Percentiles rank a stretch among this genome's conserved stretches.
Evolutionary conservation across 495 filamentous ascomycete genomes (phyloP).

Genomic region (Tuber calosporum): DNA sequence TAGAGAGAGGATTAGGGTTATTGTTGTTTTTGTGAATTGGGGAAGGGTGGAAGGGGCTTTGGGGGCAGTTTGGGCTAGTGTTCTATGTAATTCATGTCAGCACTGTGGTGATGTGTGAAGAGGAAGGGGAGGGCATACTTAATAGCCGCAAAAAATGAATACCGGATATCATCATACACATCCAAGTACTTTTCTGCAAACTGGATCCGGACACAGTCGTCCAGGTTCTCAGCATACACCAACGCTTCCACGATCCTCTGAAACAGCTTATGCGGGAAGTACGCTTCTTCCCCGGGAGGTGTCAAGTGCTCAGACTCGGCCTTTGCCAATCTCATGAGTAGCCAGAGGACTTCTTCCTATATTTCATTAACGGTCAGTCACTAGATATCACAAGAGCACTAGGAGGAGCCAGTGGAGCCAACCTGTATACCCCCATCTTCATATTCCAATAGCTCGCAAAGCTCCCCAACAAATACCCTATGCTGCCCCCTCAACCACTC

Average conservation of each 20-base stretch:
- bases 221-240: conserved; percentile 50
- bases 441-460: conserved; percentile 52
- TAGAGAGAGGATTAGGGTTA: conserved; percentile 59
- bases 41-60: conserved; percentile 8
- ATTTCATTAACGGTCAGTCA: conserved; percentile 43
- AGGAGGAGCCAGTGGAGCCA: conserved; percentile 20
- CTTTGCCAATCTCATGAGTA: conserved; percentile 78
- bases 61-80: conserved; percentile 16
- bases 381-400: conserved; percentile 15
- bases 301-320: conserved; percentile 60
- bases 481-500: conserved; percentile 72
- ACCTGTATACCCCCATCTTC: conserved; percentile 46
- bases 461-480: conserved; percentile 56
- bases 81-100: not conserved
- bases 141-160: conserved; percentile 64
- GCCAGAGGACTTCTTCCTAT: conserved; percentile 48
- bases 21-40: conserved; percentile 38
- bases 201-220: conserved; percentile 55
- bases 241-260: conserved; percentile 55
- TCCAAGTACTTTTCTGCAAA: conserved; percentile 71
- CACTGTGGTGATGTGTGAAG: not conserved
- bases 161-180: conserved; percentile 76
- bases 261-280: conserved; percentile 60
- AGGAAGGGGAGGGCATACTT: conserved; percentile 49
- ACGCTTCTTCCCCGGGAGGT: conserved; percentile 52